Evolutionary conservation across 78 protist genomes (phyloP), one percentile per base, ranked within the genome.

Genomic region (Dictyostelium purpureum): DNA sequence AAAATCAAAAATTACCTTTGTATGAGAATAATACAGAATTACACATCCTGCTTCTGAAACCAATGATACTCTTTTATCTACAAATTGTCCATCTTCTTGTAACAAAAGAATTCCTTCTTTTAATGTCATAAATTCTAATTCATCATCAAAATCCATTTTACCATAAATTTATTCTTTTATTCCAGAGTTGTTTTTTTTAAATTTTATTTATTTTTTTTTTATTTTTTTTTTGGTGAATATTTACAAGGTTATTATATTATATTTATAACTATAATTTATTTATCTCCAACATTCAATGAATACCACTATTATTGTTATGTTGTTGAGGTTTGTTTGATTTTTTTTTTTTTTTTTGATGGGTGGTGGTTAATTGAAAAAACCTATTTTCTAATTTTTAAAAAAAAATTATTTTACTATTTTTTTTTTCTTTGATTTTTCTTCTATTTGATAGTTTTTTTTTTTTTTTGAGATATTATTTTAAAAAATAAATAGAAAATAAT

Each of bases 41-140:
- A 74, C 31, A 7, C 47, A 33, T 0, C 80, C 80, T 33, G 59
- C 65, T 33, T 74, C 80, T 33, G 80, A 74, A 19, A 74, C 80
- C 6, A 74, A 54, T 6, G 67, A 38, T 31, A 49, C 80, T 74
- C 80, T 74, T 51, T 74, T 74, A 31, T 74, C 65, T 33, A 12
- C 18, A 74, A n/a, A 74, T 26, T 51, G 38, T 0, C 18, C 52
- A 71, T 71, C 59, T 51, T 74, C 56, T 18, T 43, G 31, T 14
- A 74, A 16, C 33, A 74, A 74, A 26, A 74, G 65, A 7, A 74
- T 51, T 49, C 65, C 80, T 49, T 74, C 80, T 74, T 74, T 74
- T 19, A 74, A 24, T 43, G 51, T 74, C 28, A 49, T 51, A 51
- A 74, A 43, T n/a, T n/a, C n/a, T n/a, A n/a, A n/a, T n/a, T 74